Evolutionary conservation across 805 yeast species (phyloP), one percentile per base, ranked within the genome.

Genomic region (Ogataea saltuana): DNA sequence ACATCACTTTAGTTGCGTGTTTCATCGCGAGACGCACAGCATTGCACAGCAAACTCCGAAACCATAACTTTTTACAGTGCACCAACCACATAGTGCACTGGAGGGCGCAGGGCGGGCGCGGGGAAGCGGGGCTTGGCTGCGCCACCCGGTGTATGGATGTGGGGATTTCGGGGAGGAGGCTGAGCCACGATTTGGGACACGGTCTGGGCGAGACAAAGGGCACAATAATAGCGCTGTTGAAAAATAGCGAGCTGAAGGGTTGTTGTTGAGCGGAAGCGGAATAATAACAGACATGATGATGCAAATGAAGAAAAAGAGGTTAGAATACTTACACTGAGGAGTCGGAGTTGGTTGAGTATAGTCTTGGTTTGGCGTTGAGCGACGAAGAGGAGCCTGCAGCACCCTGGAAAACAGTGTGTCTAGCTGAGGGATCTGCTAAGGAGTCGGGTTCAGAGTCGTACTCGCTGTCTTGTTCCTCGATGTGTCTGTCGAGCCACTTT

Each of bases 401-500:
- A 13, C 36, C 38, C 12, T 22, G 27, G 30, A 34, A 34, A 9
- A 23, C 38, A 6, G 29, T 34, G 22, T 22, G 20, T 17, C 22
- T 34, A 16, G n/a, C 6, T 25, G 38, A 19, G 5, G 43, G 19
- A 7, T 32, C 43, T 11, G 34, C 33, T 16, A 25, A 13, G 9
- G 45, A 41, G 20, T 53, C 33, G 40, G 50, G 37, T 33, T 49
- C 42, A 50, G 54, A 20, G 61, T 55, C 31, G 40, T 50, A 53
- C 13, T 60, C 65, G 25, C 28, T 22, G 20, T 62, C 72, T 20
- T 69, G 74, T 49, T 60, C 62, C 37, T 55, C 60, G 7, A 54
- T 49, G 16, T 58, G 60, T 32, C 43, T 48, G 19, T 51, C 68
- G 16, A 83, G 77, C 89, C 89, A 83, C 16, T 68, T 71, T 31